Evolutionary conservation across 148 eudicot genomes (phyloP).

Genomic region (Nepenthes gracilis): DNA sequence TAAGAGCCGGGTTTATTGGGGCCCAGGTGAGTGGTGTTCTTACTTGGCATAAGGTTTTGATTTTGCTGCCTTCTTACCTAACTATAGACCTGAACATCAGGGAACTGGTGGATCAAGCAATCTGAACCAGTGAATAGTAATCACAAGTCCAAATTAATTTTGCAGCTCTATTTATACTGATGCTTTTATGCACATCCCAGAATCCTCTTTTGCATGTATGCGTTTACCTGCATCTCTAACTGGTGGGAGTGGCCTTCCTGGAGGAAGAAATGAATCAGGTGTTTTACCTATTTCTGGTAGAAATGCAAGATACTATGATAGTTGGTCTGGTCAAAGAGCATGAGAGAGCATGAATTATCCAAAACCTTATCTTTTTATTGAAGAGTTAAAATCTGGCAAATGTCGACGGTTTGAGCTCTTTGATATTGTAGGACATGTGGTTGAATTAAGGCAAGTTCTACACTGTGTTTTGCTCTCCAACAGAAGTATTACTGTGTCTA

Average conservation of each 20-base stretch:
- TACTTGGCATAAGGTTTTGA: not conserved
- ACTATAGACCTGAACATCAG: not conserved
- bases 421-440: slow-evolving; percentile 53
- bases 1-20: not conserved
- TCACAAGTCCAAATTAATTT: not conserved
- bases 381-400: slow-evolving; percentile 41
- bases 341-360: slow-evolving; percentile 17
- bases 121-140: not conserved
- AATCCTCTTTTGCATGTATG: slow-evolving; percentile 3
- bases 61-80: not conserved
- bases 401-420: slow-evolving; percentile 50
- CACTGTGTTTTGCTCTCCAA: not conserved
- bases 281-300: slow-evolving; percentile 12
- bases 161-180: no score
- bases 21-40: not conserved
- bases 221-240: slow-evolving; percentile 7
- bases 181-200: slow-evolving; percentile 5
- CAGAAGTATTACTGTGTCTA: not conserved
- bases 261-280: slow-evolving; percentile 4
- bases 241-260: slow-evolving; percentile 12
- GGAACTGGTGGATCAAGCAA: not conserved
- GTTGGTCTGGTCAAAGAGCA: slow-evolving; percentile 16
- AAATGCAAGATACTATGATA: slow-evolving; percentile 6
- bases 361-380: slow-evolving; percentile 26
- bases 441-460: slow-evolving; percentile 49